Base-by-base conservation (phyloP, 371 early-diverging fungal genomes). In the Lichtheimia ornata region DNA sequence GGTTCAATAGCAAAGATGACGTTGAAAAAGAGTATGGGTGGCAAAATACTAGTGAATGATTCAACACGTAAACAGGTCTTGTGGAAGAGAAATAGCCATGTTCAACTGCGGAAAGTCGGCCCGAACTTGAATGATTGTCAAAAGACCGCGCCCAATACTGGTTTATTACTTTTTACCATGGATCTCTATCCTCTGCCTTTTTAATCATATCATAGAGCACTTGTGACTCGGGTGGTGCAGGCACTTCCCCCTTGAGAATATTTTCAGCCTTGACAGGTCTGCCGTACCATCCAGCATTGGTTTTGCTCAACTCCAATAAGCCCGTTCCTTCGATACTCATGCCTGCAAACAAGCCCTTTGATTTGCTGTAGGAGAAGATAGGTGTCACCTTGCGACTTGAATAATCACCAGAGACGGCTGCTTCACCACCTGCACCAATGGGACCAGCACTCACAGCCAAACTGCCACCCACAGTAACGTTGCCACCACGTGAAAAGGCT, bases 341-440 rank as follows among this genome's bases (percentile, higher is more conserved):
- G 54, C 87, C 87, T 13, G 88, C 91, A 81, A 91, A 94, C 17
- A 92, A 73, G 25, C 94, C 94, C 64, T 87, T 87, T 50, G 90
- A 88, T 65, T 91, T 91, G 22, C 77, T 83, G 64, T 88, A 87
- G 20, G 86, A 83, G 59, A 73, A 88, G 53, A 86, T 76, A 41
- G 82, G 73, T 0, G 82, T 71, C 0, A 75, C 66, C 61, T 82
- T 82, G 42, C 70, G 61, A 1, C 70, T 61, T 70, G 74, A 66
- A 12, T 80, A 74, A 45, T 85, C 79, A 44, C 78, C 79, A 2
- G 89, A 69, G 58, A 88, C 84, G 17, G 85, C 75, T 28, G 87
- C 90, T 71, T 93, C 91, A 14, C 87, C 91, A 43, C 90, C 90
- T 18, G 91, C 83, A 45, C 94, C 94, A 41, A 89, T 70, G 3